Percentiles rank a stretch among this genome's conserved stretches.
phyloP scores from a whole-genome alignment of 2,329 filamentous ascomycete genomes.

The Colletotrichum australisinense region DNA sequence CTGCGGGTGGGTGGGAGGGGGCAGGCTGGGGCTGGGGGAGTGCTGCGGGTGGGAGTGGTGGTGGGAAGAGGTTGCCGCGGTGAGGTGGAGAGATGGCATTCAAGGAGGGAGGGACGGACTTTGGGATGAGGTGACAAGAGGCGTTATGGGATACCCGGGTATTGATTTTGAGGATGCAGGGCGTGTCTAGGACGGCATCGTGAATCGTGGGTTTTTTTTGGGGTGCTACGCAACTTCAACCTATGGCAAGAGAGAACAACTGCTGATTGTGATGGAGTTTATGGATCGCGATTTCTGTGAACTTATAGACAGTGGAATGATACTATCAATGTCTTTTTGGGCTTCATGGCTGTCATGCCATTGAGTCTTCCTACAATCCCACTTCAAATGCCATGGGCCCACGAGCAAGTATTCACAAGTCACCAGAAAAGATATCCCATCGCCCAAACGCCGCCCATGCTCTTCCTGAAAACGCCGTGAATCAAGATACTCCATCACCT shows the following conservation, averaged over 20 bases:
- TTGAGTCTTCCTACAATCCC: background rate
- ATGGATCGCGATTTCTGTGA: background rate
- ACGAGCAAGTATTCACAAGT: background rate
- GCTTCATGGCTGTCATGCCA: background rate
- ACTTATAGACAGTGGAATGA: background rate
- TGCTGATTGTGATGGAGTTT: too few species aligned
- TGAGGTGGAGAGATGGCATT: background rate
- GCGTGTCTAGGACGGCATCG: background rate
- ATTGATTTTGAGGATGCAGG: constrained; percentile 2
- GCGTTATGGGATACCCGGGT: constrained; percentile 31
- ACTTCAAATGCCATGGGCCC: constrained; percentile 18
- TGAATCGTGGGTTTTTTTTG: too few species aligned
- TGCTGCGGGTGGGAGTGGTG: constrained; percentile 35
- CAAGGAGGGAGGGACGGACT: too few species aligned
- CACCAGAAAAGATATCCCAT: constrained; percentile 17
- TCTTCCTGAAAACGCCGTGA: constrained; percentile 36
- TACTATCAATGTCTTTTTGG: background rate
- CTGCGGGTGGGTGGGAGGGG: constrained; percentile 16
- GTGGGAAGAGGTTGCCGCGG: constrained; percentile 31
- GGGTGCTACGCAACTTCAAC: too few species aligned
- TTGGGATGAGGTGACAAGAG: background rate
- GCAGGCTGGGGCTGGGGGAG: constrained; percentile 36
- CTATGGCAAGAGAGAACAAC: too few species aligned
- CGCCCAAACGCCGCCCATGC: constrained; percentile 40
- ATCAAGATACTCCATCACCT: too few species aligned